These are phyloP conservation scores for Xerocomellus amylosporus DNA, from an alignment of 768 basidiomycete species.

Conservation along the genomic window DNA sequence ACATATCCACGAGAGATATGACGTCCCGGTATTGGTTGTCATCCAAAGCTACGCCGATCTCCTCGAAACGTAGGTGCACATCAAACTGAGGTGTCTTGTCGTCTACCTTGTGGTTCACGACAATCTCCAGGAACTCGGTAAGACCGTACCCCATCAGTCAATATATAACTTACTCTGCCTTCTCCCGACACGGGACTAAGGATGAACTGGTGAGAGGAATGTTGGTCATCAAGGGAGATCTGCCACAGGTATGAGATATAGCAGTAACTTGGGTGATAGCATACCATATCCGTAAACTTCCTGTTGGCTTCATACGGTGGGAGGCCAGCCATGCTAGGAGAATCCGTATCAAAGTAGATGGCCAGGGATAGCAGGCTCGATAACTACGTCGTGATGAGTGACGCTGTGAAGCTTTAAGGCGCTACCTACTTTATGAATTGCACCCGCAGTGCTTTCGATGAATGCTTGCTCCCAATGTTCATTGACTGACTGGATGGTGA, in stretches of 20 bases:
- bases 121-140: constrained; percentile 46
- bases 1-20: constrained; percentile 92
- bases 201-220: constrained; percentile 77
- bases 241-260: constrained; percentile 21
- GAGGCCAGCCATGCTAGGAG: constrained; percentile 70
- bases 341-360: constrained; percentile 94
- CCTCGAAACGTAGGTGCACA: constrained; percentile 82
- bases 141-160: not conserved
- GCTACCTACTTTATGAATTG: constrained; percentile 77
- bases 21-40: constrained; percentile 92
- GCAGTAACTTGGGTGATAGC: not conserved
- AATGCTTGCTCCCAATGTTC: constrained; percentile 86
- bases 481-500: constrained; percentile 87
- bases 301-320: constrained; percentile 62
- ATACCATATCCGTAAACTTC: constrained; percentile 73
- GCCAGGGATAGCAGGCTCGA: constrained; percentile 85
- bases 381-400: constrained; percentile 46
- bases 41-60: constrained; percentile 89
- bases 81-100: constrained; percentile 81
- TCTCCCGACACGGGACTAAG: constrained; percentile 94
- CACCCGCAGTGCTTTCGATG: constrained; percentile 83
- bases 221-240: constrained; percentile 50
- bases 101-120: constrained; percentile 78
- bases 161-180: constrained; percentile 61
- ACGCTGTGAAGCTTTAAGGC: not conserved